These are phyloP conservation scores for Porogramme epimiltina DNA, from an alignment of 1,284 basidiomycete species.

Conservation along the genomic window DNA sequence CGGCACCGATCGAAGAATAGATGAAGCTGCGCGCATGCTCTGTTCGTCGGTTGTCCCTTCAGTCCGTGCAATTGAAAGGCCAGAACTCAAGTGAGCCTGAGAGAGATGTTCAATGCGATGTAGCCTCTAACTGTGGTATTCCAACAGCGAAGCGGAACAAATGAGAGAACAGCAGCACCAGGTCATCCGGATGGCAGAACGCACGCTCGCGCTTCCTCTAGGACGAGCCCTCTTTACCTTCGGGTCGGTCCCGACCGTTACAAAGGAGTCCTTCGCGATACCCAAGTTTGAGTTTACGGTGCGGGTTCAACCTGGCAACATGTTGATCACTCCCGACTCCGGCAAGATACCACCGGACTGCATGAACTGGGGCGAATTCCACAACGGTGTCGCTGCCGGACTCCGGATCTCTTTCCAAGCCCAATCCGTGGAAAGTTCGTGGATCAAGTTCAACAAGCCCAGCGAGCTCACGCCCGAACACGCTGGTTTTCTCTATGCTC, in stretches of 20 bases:
- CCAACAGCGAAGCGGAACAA: slow-evolving; percentile 76
- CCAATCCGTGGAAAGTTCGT: slow-evolving; percentile 83
- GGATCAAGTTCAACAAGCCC: slow-evolving; percentile 93
- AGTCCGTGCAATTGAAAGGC: slow-evolving; percentile 68
- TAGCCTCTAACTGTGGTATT: too few relatives aligned
- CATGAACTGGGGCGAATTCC: slow-evolving; percentile 92
- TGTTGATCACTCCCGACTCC: slow-evolving; percentile 61
- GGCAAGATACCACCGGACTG: slow-evolving; percentile 73
- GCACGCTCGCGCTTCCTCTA: slow-evolving; percentile 84
- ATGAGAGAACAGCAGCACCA: slow-evolving; percentile 81
- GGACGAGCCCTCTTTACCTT: slow-evolving; percentile 90
- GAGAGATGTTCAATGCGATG: not conserved
- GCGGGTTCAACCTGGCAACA: slow-evolving; percentile 70
- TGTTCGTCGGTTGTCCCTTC: slow-evolving; percentile 74
- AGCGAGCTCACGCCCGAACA: slow-evolving; percentile 86
- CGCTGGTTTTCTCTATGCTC: slow-evolving; percentile 91
- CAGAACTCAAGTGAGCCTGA: slow-evolving; percentile 69
- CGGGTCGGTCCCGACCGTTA: slow-evolving; percentile 70
- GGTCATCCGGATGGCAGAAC: slow-evolving; percentile 77
- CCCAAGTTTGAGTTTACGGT: slow-evolving; percentile 82
- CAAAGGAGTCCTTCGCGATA: slow-evolving; percentile 76
- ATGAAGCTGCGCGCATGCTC: slow-evolving; percentile 87
- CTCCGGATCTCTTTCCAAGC: slow-evolving; percentile 81
- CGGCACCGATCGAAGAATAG: slow-evolving; percentile 81
- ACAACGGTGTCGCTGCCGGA: slow-evolving; percentile 94